A percentile compares a stretch with the other conserved stretches of the same genome.
These are phyloP conservation scores for Croton setiger DNA, from an alignment of 441 rosid species.

Conservation along the genomic window DNA sequence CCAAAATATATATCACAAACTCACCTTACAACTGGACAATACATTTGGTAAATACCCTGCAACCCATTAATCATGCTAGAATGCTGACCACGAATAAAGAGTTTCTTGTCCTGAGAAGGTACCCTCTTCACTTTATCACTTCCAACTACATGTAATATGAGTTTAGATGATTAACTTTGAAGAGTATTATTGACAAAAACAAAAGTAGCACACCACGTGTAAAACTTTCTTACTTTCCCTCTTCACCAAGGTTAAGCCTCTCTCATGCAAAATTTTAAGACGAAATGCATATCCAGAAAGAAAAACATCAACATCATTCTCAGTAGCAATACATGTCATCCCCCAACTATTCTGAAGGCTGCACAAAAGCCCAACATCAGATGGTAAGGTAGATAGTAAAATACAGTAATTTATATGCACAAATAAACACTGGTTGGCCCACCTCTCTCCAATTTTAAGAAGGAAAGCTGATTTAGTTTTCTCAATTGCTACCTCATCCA, in stretches of 20 bases:
- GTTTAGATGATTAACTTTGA: conserved; percentile 20
- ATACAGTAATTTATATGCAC: conserved; percentile 7
- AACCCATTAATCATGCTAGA: conserved; percentile 92
- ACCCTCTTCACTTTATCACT: conserved; percentile 48
- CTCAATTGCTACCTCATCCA: conserved; percentile 80
- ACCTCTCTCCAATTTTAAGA: conserved; percentile 89
- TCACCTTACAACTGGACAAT: conserved; percentile 76
- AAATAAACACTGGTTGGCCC: conserved; percentile 19
- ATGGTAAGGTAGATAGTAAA: neutral
- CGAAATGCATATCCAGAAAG: conserved; percentile 83
- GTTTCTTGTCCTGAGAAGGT: conserved; percentile 58
- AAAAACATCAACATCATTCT: conserved; percentile 72
- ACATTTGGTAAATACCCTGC: conserved; percentile 57
- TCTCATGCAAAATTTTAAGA: conserved; percentile 81
- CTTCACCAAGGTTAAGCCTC: conserved; percentile 76
- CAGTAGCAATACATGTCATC: conserved; percentile 65
- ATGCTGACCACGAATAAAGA: conserved; percentile 77
- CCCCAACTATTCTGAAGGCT: conserved; percentile 72
- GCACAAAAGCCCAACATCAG: conserved; percentile 30
- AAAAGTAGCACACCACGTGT: conserved; percentile 16
- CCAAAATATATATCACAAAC: neutral
- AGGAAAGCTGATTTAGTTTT: conserved; percentile 91
- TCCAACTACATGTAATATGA: conserved; percentile 45
- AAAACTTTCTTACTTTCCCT: conserved; percentile 60
- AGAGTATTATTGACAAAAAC: neutral